phyloP scores from a whole-genome alignment of 371 early-diverging fungal genomes.

The Saksenaea vasiformis region DNA sequence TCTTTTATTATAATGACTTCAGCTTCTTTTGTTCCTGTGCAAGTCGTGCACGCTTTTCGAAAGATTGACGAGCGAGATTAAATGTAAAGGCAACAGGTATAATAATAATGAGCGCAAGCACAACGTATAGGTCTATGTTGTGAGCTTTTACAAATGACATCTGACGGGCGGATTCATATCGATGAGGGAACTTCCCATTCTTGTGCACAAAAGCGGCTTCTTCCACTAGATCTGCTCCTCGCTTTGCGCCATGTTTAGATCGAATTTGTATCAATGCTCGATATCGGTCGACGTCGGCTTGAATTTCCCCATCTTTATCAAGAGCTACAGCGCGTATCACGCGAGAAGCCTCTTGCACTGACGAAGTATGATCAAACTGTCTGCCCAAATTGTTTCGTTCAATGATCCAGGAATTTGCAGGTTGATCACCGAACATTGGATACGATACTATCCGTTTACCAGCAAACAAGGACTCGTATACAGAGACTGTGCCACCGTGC shows the following conservation, averaged over 20 bases:
- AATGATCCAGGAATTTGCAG: slow-evolving; percentile 14
- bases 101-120: neutral
- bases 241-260: slow-evolving; percentile 10
- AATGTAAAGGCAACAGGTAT: neutral
- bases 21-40: neutral
- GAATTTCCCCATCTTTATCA: slow-evolving; percentile 10
- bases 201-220: slow-evolving; percentile 20
- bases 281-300: slow-evolving; percentile 8
- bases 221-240: slow-evolving; percentile 30
- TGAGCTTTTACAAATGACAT: slow-evolving; percentile 31
- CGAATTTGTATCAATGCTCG: slow-evolving; percentile 20
- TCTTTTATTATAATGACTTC: neutral
- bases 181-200: slow-evolving; percentile 13
- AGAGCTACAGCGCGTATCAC: neutral
- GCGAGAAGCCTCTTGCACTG: neutral
- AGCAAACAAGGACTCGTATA: slow-evolving; percentile 34
- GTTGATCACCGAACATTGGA: slow-evolving; percentile 45
- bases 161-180: slow-evolving; percentile 14
- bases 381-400: neutral
- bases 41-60: neutral
- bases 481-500: slow-evolving; percentile 42
- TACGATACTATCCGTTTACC: slow-evolving; percentile 28
- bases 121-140: slow-evolving; percentile 23
- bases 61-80: neutral
- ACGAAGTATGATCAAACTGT: neutral